A percentile compares a stretch with the other conserved stretches of the same genome.
Conservation (phyloP, 257 asterid species). For the Schizonepeta tenuifolia region DNA sequence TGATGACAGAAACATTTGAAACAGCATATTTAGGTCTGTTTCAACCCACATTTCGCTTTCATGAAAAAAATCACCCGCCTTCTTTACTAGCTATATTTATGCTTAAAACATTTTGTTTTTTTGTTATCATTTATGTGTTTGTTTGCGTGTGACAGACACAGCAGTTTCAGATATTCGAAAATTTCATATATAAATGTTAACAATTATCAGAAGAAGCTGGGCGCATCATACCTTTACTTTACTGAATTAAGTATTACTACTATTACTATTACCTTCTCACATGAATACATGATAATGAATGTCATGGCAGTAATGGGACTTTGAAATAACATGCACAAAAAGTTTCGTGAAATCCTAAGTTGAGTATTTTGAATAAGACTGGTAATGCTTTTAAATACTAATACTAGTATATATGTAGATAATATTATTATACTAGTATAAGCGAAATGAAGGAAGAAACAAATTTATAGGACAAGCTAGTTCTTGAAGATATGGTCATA, state of each 20-base stretch:
- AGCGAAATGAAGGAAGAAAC: background rate
- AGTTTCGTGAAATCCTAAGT: slow-evolving; percentile 39
- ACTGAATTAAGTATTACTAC: background rate
- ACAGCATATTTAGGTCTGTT: slow-evolving; percentile 55
- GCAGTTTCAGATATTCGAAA: slow-evolving; percentile 47
- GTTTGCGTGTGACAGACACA: slow-evolving; percentile 40
- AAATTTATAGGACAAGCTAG: slow-evolving; percentile 8
- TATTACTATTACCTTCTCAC: slow-evolving; percentile 22
- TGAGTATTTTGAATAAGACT: background rate
- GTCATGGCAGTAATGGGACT: slow-evolving; percentile 31
- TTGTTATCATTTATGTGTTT: slow-evolving; percentile 39
- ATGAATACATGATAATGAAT: slow-evolving; percentile 45
- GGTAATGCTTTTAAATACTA: too few species aligned
- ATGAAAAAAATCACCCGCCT: slow-evolving; percentile 39
- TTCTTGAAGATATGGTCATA: slow-evolving; percentile 31
- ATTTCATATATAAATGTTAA: slow-evolving; percentile 19
- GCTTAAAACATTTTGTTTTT: slow-evolving; percentile 29
- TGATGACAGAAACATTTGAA: slow-evolving; percentile 68
- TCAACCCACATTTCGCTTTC: slow-evolving; percentile 59
- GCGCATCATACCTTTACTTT: background rate
- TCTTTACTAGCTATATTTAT: slow-evolving; percentile 12
- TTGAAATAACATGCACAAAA: too few species aligned
- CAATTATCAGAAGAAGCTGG: background rate
- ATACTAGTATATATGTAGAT: too few species aligned
- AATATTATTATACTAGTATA: background rate